A percentile compares a stretch with the other conserved stretches of the same genome.
Conservation (phyloP, 2,329 filamentous ascomycete genomes). For the Chaetothyriales sp. region DNA sequence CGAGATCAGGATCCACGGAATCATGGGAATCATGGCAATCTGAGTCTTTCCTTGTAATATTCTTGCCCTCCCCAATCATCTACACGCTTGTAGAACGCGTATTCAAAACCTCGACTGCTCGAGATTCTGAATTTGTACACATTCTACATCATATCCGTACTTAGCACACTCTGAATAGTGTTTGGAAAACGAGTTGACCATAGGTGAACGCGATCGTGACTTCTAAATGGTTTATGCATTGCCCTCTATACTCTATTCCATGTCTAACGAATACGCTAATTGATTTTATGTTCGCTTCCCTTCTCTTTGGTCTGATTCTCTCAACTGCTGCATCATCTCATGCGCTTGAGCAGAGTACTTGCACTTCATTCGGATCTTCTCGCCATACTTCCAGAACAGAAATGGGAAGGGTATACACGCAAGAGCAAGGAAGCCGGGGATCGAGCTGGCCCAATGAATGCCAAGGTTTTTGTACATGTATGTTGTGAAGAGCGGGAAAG, state of each 20-base stretch:
- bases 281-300: background rate
- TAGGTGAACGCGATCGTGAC: no score
- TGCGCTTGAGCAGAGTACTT: constrained; percentile 26
- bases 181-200: no score
- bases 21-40: no score
- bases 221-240: no score
- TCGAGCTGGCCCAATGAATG: constrained; percentile 33
- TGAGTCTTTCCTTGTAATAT: no score
- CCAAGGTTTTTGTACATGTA: constrained; percentile 32
- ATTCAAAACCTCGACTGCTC: no score
- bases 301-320: constrained; percentile 2
- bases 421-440: constrained; percentile 33
- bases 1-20: no score
- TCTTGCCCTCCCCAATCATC: no score
- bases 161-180: no score
- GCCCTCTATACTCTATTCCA: background rate
- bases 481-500: constrained; percentile 34
- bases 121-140: no score
- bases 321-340: constrained; percentile 18
- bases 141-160: no score
- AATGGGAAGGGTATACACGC: constrained; percentile 31
- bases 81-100: no score
- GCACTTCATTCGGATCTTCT: constrained; percentile 26
- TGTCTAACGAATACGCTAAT: background rate
- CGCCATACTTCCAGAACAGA: constrained; percentile 30